Evolutionary conservation across 805 yeast genomes (phyloP), one percentile per base, ranked within the genome.

Genomic region (Starmerella geochares): DNA sequence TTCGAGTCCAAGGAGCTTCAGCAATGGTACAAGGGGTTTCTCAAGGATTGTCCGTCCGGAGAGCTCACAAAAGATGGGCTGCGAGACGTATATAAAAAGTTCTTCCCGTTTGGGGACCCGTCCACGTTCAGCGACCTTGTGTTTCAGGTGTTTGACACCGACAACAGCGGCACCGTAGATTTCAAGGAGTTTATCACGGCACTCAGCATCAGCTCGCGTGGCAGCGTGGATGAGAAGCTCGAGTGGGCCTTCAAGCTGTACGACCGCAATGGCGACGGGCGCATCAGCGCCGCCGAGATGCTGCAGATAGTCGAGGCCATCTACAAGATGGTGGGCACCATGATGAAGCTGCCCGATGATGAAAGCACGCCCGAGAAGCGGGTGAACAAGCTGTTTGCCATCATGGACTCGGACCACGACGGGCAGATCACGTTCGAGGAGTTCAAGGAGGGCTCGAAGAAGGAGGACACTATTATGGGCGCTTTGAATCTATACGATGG

Each of bases 61-160:
- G 88, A 82, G 63, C 71, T 92, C 24, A 78, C 87, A 2, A 83
- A 81, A 60, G 85, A 82, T 43, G 97, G 92, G 62, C 86, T 92
- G 65, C 79, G 83, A 57, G 86, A 85, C 65, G 88, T 92, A 17
- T 94, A 88, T 70, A 86, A 86, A 64, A 97, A 92, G 62, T 92
- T 90, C 66, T 92, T 92, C 72, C 99, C 99, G 17, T 92, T 92
- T 71, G 99, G 99, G 0, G 95, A 90, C 61, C 96, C 98, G 1
- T 77, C 83, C 3, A 90, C 86, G 51, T 92, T 86, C 68, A 86
- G 96, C 50, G 84, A 79, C 51, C 83, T 81, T 58, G 81, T 94
- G 14, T 92, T 92, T 68, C 79, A 81, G 48, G 94, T 86, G 3
- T 88, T 92, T 66, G 97, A 92, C 65, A 75, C 77, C 37, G 92